These are phyloP conservation scores for Fraxinus sp. DNA, from an alignment of 305 asterid genomes.

Conservation along the genomic window DNA sequence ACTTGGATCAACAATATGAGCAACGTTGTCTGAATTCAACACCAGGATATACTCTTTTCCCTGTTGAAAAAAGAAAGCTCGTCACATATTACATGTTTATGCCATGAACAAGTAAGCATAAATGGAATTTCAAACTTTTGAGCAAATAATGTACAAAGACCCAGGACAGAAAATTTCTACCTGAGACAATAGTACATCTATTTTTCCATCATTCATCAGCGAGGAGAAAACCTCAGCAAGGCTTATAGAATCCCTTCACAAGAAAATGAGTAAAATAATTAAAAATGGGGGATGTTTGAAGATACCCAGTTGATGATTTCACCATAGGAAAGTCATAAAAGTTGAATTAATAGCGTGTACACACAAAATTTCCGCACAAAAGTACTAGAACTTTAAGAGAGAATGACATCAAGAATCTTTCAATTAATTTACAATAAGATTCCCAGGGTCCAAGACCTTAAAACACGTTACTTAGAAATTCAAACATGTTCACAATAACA, in stretches of 20 bases:
- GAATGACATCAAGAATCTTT: background rate
- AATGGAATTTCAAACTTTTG: slow-evolving; percentile 10
- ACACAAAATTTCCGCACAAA: background rate
- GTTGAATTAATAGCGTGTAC: background rate
- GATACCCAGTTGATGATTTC: background rate
- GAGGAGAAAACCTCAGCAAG: slow-evolving; percentile 58
- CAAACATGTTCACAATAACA: slow-evolving; percentile 12
- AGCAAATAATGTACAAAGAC: slow-evolving; percentile 3
- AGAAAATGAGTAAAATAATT: slow-evolving; percentile 21
- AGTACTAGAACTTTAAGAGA: background rate
- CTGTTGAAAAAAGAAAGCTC: slow-evolving; percentile 39
- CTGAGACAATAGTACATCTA: slow-evolving; percentile 68
- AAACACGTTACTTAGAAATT: slow-evolving; percentile 13
- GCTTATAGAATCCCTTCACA: slow-evolving; percentile 55
- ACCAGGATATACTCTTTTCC: slow-evolving; percentile 84
- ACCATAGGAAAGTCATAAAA: background rate
- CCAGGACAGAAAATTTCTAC: slow-evolving; percentile 34
- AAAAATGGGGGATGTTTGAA: background rate
- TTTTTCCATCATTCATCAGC: slow-evolving; percentile 57
- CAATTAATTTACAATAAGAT: background rate
- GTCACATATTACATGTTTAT: slow-evolving; percentile 26
- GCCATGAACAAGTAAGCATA: slow-evolving; percentile 14
- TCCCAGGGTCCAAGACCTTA: slow-evolving; percentile 7
- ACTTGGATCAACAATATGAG: slow-evolving; percentile 76
- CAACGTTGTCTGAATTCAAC: slow-evolving; percentile 77